Percentiles rank a stretch among this genome's conserved stretches.
Conservation (phyloP, 345 rosid genomes). For the Eucalyptus cloeziana region DNA sequence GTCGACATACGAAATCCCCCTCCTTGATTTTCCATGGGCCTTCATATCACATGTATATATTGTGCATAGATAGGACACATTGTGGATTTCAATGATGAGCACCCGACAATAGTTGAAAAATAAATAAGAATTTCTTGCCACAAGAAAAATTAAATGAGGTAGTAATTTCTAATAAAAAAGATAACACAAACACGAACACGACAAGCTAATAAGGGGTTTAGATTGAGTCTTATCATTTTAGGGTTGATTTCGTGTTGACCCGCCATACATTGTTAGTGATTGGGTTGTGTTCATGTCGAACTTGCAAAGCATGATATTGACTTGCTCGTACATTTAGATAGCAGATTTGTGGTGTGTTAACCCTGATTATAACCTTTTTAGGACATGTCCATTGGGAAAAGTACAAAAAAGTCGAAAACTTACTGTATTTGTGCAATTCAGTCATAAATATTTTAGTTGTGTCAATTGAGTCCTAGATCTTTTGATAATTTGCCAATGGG, state of each 20-base stretch:
- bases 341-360: not conserved
- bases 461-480: rapidly evolving
- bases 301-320: not conserved
- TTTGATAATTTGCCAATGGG: too few species aligned
- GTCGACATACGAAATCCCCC: not conserved
- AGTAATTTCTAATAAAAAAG: not conserved
- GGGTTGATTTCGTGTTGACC: not conserved
- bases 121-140: not conserved
- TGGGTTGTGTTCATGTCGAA: not conserved
- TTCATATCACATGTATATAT: not conserved
- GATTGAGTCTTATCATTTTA: not conserved
- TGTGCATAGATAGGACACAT: not conserved
- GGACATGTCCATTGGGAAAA: not conserved
- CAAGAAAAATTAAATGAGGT: not conserved
- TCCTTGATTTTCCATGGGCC: not conserved
- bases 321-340: not conserved
- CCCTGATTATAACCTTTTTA: not conserved
- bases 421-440: too few species aligned
- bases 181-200: not conserved
- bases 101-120: not conserved
- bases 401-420: not conserved
- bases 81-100: not conserved
- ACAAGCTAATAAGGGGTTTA: not conserved
- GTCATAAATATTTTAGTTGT: too few species aligned
- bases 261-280: not conserved